Evolutionary conservation across 2,329 filamentous ascomycete species (phyloP).

Genomic region (Periconia digitata): DNA sequence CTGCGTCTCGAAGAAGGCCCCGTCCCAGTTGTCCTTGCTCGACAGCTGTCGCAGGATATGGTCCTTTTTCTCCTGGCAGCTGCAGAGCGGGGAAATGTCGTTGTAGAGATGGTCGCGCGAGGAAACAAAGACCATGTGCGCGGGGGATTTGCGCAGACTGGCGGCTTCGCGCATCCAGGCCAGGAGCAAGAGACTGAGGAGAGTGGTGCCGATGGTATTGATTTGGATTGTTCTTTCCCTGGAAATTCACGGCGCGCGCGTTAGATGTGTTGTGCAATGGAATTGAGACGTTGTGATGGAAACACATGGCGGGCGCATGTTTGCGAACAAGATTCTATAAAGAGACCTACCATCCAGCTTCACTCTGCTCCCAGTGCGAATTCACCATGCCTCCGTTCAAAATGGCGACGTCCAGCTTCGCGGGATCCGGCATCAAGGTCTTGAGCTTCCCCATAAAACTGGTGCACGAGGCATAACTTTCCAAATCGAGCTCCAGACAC

Average conservation of each 20-base stretch:
- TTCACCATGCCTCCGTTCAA: slow-evolving; percentile 11
- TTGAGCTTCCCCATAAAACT: slow-evolving; percentile 12
- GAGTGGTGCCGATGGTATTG: slow-evolving; percentile 12
- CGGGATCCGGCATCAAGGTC: slow-evolving; percentile 3
- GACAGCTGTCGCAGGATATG: slow-evolving; percentile 8
- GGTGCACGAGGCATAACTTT: slow-evolving; percentile 11
- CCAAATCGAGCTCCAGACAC: slow-evolving; percentile 11
- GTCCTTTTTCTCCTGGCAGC: slow-evolving; percentile 6
- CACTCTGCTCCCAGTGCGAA: slow-evolving; percentile 12
- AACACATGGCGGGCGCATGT: no score
- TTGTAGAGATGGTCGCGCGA: slow-evolving; percentile 13
- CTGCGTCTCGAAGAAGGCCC: slow-evolving; percentile 6
- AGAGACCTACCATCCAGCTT: slow-evolving; percentile 12
- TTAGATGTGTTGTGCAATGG: slow-evolving; percentile 5
- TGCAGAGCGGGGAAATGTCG: slow-evolving; percentile 4
- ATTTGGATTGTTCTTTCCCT: slow-evolving; percentile 15
- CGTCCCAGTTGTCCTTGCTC: slow-evolving; percentile 10
- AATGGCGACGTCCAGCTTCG: slow-evolving; percentile 9
- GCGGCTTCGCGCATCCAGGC: slow-evolving; percentile 9
- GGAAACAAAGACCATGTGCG: slow-evolving; percentile 11
- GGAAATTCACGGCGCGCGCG: slow-evolving; percentile 4
- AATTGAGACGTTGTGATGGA: no score
- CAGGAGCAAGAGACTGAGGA: slow-evolving; percentile 11
- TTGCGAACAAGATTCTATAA: no score
- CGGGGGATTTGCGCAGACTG: slow-evolving; percentile 3